A percentile compares a stretch with the other conserved stretches of the same genome.
phyloP scores from a whole-genome alignment of 257 asterid genomes.

The Nicotiana sylvestris region DNA sequence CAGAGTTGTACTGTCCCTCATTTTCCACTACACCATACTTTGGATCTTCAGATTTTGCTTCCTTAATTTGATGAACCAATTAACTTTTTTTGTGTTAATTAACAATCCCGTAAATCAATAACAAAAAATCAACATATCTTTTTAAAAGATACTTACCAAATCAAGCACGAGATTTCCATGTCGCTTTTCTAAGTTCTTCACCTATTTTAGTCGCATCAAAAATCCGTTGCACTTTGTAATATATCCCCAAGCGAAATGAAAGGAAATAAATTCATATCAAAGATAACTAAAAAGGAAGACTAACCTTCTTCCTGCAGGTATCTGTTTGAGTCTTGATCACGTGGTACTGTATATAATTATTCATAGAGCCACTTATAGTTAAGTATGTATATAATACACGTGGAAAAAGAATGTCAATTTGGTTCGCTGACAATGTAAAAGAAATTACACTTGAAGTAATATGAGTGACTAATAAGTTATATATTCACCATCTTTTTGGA shows the following conservation, averaged over 20 bases:
- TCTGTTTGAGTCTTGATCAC: conserved; percentile 33
- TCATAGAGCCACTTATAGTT: background rate
- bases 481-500: background rate
- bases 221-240: background rate
- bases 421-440: background rate
- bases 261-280: background rate
- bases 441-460: background rate
- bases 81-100: background rate
- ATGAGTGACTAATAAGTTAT: background rate
- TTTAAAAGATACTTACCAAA: conserved; percentile 16
- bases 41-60: conserved; percentile 28
- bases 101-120: background rate
- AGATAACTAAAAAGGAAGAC: background rate
- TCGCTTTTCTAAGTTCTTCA: conserved; percentile 35
- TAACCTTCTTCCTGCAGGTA: conserved; percentile 36
- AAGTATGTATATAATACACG: background rate
- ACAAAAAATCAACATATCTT: background rate
- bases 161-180: conserved; percentile 30
- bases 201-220: conserved; percentile 11
- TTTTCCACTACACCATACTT: conserved; percentile 29
- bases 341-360: conserved; percentile 23
- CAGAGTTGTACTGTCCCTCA: conserved; percentile 23
- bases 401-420: background rate
- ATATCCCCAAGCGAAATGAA: background rate
- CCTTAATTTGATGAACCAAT: conserved; percentile 12